These are phyloP conservation scores for Pterocarpus santalinus DNA, from an alignment of 306 rosid species.

Conservation along the genomic window DNA sequence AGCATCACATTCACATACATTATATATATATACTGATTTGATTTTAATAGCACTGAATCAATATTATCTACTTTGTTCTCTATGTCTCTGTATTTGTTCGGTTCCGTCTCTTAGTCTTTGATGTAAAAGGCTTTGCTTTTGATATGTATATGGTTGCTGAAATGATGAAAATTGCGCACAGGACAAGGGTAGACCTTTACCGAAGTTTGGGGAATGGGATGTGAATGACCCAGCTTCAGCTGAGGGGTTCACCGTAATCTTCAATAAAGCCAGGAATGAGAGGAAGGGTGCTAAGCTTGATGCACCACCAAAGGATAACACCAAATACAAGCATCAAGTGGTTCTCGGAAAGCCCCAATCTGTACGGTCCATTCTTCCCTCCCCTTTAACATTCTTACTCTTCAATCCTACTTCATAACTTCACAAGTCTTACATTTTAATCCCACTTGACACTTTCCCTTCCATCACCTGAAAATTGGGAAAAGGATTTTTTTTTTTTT, in stretches of 20 bases:
- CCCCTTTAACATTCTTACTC: neutral
- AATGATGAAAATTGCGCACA: conserved; percentile 7
- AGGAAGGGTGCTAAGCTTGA: conserved; percentile 64
- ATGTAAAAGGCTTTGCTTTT: neutral
- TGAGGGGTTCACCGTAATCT: conserved; percentile 80
- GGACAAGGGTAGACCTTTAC: conserved; percentile 71
- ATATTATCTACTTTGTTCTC: neutral
- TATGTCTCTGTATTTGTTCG: neutral
- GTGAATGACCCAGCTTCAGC: conserved; percentile 86
- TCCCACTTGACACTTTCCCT: neutral
- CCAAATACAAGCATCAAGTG: conserved; percentile 54
- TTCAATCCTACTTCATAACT: neutral
- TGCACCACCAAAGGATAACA: conserved; percentile 63
- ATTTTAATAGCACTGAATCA: neutral
- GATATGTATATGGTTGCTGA: neutral
- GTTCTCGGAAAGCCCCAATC: conserved; percentile 73
- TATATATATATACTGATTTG: neutral
- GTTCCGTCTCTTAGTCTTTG: neutral
- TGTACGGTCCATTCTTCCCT: conserved; percentile 46
- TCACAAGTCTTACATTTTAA: neutral
- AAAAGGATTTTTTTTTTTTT: too few species aligned
- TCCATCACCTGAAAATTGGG: too few species aligned
- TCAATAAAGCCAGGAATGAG: conserved; percentile 83
- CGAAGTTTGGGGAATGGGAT: conserved; percentile 93
- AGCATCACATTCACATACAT: neutral